Evolutionary conservation across 805 yeast genomes (phyloP).

Genomic region (Yarrowia osloensis): DNA sequence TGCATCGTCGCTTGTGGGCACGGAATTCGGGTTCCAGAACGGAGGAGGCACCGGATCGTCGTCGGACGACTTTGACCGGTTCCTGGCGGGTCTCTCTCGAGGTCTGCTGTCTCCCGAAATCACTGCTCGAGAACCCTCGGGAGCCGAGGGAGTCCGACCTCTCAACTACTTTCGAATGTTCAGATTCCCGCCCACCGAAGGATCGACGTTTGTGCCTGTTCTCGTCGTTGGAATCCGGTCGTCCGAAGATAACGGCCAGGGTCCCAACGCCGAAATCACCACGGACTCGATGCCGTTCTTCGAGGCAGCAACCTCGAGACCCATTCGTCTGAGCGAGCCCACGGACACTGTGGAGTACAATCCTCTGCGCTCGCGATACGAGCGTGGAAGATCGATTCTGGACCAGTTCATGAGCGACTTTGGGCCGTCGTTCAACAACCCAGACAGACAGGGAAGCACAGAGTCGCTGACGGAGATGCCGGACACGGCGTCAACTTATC

Average conservation of each 20-base stretch:
- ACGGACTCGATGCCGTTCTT: slow-evolving; percentile 25
- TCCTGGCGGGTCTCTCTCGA: slow-evolving; percentile 46
- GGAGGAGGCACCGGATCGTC: slow-evolving; percentile 28
- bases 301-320: slow-evolving; percentile 29
- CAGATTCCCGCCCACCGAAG: slow-evolving; percentile 40
- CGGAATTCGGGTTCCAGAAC: slow-evolving; percentile 32
- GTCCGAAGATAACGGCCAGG: slow-evolving; percentile 36
- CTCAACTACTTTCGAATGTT: slow-evolving; percentile 44
- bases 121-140: slow-evolving; percentile 34
- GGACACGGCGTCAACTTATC: neutral
- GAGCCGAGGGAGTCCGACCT: slow-evolving; percentile 30
- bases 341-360: neutral
- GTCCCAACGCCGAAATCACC: slow-evolving; percentile 21
- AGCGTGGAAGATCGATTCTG: slow-evolving; percentile 21
- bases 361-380: slow-evolving; percentile 18
- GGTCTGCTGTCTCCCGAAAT: slow-evolving; percentile 48
- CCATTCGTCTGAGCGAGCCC: slow-evolving; percentile 21
- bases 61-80: slow-evolving; percentile 46
- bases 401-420: slow-evolving; percentile 28
- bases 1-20: slow-evolving; percentile 44
- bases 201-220: slow-evolving; percentile 48
- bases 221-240: slow-evolving; percentile 54
- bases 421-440: slow-evolving; percentile 20
- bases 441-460: neutral
- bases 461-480: slow-evolving; percentile 15